Evolutionary conservation across 345 rosid species (phyloP).

Genomic region (Triadica sebifera): DNA sequence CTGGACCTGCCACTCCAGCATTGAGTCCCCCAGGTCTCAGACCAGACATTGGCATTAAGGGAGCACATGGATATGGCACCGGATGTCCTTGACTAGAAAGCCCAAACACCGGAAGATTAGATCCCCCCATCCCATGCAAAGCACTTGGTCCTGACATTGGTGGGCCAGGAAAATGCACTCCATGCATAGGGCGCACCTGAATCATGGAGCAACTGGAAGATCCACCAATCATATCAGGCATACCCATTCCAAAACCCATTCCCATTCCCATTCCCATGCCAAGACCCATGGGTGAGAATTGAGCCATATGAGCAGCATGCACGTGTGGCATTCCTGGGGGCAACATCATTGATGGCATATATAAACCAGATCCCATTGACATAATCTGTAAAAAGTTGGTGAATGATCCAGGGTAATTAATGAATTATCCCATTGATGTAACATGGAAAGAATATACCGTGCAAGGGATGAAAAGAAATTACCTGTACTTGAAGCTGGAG

Average conservation of each 20-base stretch:
- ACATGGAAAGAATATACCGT: not conserved
- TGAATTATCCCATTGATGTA: conserved; percentile 14
- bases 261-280: conserved; percentile 76
- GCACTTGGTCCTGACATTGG: conserved; percentile 32
- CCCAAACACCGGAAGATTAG: conserved; percentile 46
- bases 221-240: conserved; percentile 50
- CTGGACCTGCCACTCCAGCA: conserved; percentile 27
- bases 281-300: conserved; percentile 43
- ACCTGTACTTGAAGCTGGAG: conserved; percentile 95
- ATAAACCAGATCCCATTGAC: conserved; percentile 78
- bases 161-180: conserved; percentile 50
- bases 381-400: conserved; percentile 51
- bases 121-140: conserved; percentile 39
- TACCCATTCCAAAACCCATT: conserved; percentile 59
- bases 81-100: conserved; percentile 50
- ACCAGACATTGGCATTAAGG: conserved; percentile 37
- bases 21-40: conserved; percentile 38
- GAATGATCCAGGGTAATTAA: conserved; percentile 7
- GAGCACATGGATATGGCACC: conserved; percentile 36
- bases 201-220: conserved; percentile 44
- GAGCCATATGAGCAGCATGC: conserved; percentile 58
- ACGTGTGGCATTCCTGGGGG: conserved; percentile 65
- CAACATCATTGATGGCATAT: conserved; percentile 73
- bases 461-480: conserved; percentile 15
- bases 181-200: conserved; percentile 48